Evolutionary conservation across 192 early-diverging fungal genomes (phyloP).

Genomic region (Entomortierella lignicola): DNA sequence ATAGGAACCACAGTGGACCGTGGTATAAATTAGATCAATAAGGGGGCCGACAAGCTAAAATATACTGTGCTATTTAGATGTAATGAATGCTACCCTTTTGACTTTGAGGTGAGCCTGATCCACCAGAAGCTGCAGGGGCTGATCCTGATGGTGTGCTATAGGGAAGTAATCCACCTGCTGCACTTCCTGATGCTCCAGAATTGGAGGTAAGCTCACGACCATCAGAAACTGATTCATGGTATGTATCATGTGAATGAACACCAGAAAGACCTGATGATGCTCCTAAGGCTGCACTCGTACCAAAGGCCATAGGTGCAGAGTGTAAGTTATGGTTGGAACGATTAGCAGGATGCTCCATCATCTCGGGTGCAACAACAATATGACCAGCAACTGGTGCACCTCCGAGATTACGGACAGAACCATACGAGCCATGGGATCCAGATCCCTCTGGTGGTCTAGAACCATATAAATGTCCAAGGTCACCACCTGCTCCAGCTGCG

Average conservation of each 20-base stretch:
- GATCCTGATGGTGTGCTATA: slow-evolving; percentile 36
- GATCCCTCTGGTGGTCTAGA: slow-evolving; percentile 45
- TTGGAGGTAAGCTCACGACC: slow-evolving; percentile 39
- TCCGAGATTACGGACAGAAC: slow-evolving; percentile 32
- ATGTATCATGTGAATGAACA: slow-evolving; percentile 44
- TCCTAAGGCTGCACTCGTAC: slow-evolving; percentile 43
- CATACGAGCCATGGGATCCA: slow-evolving; percentile 39
- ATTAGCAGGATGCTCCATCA: slow-evolving; percentile 55
- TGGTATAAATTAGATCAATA: too few relatives aligned
- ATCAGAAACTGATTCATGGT: slow-evolving; percentile 47
- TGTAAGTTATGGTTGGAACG: slow-evolving; percentile 47
- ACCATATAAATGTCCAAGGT: slow-evolving; percentile 47
- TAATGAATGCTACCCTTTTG: slow-evolving; percentile 55
- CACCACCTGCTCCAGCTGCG: slow-evolving; percentile 29
- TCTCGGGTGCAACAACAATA: slow-evolving; percentile 52
- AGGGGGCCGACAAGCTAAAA: too few relatives aligned
- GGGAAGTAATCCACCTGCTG: slow-evolving; percentile 13
- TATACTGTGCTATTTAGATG: background rate
- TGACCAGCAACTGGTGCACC: slow-evolving; percentile 49
- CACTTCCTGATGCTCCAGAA: slow-evolving; percentile 31
- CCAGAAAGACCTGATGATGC: slow-evolving; percentile 32
- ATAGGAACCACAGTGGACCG: too few relatives aligned
- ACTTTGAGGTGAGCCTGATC: slow-evolving; percentile 50
- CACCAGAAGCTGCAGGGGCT: slow-evolving; percentile 20
- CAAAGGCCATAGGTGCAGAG: slow-evolving; percentile 51